Conservation (phyloP, 2,329 filamentous ascomycete species). For the Aspergillus sp. region DNA sequence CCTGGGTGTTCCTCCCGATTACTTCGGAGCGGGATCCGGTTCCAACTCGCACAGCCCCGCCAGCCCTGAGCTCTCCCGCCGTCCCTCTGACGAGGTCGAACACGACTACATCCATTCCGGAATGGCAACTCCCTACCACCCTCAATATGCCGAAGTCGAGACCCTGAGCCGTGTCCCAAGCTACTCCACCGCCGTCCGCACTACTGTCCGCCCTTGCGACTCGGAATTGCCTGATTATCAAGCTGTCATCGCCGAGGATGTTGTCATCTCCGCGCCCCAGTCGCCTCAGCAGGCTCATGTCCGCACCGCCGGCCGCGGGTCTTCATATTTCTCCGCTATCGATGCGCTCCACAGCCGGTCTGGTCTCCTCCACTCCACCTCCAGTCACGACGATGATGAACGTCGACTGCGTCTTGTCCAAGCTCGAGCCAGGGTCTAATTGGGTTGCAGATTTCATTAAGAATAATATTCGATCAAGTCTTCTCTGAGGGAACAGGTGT, state of each 20-base stretch:
- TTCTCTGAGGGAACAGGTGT: not conserved
- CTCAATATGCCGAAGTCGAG: constrained; percentile 58
- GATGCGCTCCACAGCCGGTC: constrained; percentile 30
- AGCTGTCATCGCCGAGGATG: constrained; percentile 49
- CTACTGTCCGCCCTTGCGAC: constrained; percentile 58
- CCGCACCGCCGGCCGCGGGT: constrained; percentile 37
- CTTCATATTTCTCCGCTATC: constrained; percentile 29
- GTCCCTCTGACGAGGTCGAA: constrained; percentile 51
- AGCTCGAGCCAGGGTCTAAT: constrained; percentile 37
- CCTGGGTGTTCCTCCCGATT: constrained; percentile 32
- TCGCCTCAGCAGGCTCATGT: constrained; percentile 44
- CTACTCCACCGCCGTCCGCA: constrained; percentile 71
- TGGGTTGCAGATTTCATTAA: not conserved
- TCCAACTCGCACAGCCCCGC: constrained; percentile 37
- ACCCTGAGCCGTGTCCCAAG: constrained; percentile 74
- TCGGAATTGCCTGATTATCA: constrained; percentile 66
- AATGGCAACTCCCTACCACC: constrained; percentile 43
- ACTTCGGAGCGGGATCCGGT: constrained; percentile 33
- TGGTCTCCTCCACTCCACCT: constrained; percentile 26
- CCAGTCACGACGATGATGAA: constrained; percentile 40
- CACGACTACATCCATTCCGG: constrained; percentile 45
- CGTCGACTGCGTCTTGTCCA: constrained; percentile 44
- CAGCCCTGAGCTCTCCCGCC: constrained; percentile 45
- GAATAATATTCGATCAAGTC: not conserved
- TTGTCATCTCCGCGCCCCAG: constrained; percentile 31